phyloP scores from a whole-genome alignment of 257 asterid genomes.

The Henckelia pumila region DNA sequence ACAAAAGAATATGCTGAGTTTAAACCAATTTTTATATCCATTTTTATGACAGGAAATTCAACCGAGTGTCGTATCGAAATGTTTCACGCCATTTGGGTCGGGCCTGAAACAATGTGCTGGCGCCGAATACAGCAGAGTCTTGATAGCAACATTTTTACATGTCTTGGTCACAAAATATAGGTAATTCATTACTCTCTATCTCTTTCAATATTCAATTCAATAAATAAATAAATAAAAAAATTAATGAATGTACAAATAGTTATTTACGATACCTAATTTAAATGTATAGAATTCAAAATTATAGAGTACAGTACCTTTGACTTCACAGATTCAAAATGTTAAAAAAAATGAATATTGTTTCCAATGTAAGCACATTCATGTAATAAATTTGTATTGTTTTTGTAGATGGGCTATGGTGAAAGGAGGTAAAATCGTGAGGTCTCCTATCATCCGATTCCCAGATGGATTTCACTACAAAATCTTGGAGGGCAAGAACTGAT shows the following conservation, averaged over 20 bases:
- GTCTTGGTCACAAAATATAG: slow-evolving; percentile 70
- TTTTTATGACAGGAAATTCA: slow-evolving; percentile 36
- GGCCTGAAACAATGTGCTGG: slow-evolving; percentile 93
- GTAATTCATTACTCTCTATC: slow-evolving; percentile 24
- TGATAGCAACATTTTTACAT: slow-evolving; percentile 68
- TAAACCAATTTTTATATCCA: too few species aligned
- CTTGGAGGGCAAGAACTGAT: slow-evolving; percentile 27
- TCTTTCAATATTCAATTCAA: too few species aligned
- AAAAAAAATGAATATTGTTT: too few species aligned
- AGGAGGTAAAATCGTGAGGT: slow-evolving; percentile 68
- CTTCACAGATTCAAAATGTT: too few species aligned
- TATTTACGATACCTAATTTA: background rate
- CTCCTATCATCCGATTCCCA: slow-evolving; percentile 75
- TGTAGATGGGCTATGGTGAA: slow-evolving; percentile 60
- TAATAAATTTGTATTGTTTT: background rate
- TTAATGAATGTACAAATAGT: too few species aligned
- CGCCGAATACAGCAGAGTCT: slow-evolving; percentile 75
- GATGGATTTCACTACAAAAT: slow-evolving; percentile 77
- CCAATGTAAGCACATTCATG: background rate
- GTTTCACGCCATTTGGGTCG: slow-evolving; percentile 83
- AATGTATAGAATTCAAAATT: background rate
- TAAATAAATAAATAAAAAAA: too few species aligned
- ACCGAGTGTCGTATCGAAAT: slow-evolving; percentile 38
- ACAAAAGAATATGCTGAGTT: background rate
- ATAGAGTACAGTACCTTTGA: background rate